phyloP scores from a whole-genome alignment of 345 rosid genomes.

The Sisymbrium altissimum region DNA sequence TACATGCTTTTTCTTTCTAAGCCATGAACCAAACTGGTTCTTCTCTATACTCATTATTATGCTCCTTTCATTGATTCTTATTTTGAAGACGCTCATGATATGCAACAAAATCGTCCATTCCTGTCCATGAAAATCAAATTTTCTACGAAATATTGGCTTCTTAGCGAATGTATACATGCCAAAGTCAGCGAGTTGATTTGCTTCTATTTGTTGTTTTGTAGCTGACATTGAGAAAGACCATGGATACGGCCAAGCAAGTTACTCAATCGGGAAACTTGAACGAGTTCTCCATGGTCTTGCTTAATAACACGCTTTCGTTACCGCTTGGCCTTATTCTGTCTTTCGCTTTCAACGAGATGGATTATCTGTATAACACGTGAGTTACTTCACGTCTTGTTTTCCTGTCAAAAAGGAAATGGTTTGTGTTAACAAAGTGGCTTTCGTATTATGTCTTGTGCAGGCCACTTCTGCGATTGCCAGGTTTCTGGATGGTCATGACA shows the following conservation, averaged over 20 bases:
- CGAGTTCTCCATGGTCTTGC: conserved; percentile 96
- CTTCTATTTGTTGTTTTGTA: conserved; percentile 39
- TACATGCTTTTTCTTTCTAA: neutral
- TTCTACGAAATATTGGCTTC: neutral
- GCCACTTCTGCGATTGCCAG: conserved; percentile 75
- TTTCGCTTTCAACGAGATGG: conserved; percentile 76
- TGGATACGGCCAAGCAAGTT: conserved; percentile 96
- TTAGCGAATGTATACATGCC: neutral
- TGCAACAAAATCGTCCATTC: neutral
- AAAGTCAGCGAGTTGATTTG: neutral
- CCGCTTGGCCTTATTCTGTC: conserved; percentile 82
- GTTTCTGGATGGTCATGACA: conserved; percentile 87
- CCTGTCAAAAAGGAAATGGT: neutral
- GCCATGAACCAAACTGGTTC: neutral
- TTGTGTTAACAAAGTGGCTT: neutral
- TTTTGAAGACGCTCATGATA: neutral
- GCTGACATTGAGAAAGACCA: conserved; percentile 87
- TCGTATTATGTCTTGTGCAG: conserved; percentile 40
- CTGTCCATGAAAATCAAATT: neutral
- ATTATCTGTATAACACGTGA: conserved; percentile 75
- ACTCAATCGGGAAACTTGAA: conserved; percentile 89
- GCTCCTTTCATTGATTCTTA: conserved; percentile 1
- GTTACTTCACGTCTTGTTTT: conserved; percentile 23
- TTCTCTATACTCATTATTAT: neutral
- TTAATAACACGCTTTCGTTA: conserved; percentile 86